Evolutionary conservation across 768 basidiomycete genomes (phyloP), one percentile per base, ranked within the genome.

Genomic region (Phylloporus sp.): DNA sequence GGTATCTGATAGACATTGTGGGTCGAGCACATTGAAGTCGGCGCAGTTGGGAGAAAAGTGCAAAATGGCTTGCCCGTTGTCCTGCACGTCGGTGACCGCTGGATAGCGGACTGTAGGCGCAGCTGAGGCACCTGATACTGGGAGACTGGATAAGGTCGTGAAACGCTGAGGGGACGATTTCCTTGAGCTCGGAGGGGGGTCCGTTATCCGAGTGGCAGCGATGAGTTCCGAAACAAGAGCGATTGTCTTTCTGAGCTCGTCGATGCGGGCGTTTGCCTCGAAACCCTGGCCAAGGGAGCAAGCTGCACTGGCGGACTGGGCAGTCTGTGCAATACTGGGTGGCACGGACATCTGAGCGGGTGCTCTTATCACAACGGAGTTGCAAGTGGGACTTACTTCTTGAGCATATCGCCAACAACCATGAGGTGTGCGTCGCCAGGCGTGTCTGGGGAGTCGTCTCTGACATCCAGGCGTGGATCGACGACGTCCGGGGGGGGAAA

Each of bases 321-420:
- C 82, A 15, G 81, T 82, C 49, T 79, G 75, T 36, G 78, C 80
- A 57, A 86, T 83, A 65, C 84, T 85, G 60, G 36, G 56, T 49
- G 55, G 52, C 47, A 61, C 54, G 55, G 50, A 56, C 53, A 62
- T 52, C 54, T 56, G 38, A 63, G 62, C 32, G 52, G 22, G 23
- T 41, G 42, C 10, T 11, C 47, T 49, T 24, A 24, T 24, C 47
- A 18, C 22, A 6, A 28, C 5, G 6, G 16, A 8, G 6, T 23
- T 55, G 28, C 22, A 43, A 2, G 16, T 28, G 22, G 20, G 20
- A 66, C 79, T 65, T 59, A 86, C 86, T 79, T 76, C 64, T 75
- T 77, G 35, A 80, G 66, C 71, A 80, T 72, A 60, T 72, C 74
- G 12, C 76, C 75, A 31, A 80, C 73, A 23, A 72, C 73, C 66